A percentile compares a stretch with the other conserved stretches of the same genome.
Conservation (phyloP, 371 early-diverging fungal species). For the Mortierella sp. region DNA sequence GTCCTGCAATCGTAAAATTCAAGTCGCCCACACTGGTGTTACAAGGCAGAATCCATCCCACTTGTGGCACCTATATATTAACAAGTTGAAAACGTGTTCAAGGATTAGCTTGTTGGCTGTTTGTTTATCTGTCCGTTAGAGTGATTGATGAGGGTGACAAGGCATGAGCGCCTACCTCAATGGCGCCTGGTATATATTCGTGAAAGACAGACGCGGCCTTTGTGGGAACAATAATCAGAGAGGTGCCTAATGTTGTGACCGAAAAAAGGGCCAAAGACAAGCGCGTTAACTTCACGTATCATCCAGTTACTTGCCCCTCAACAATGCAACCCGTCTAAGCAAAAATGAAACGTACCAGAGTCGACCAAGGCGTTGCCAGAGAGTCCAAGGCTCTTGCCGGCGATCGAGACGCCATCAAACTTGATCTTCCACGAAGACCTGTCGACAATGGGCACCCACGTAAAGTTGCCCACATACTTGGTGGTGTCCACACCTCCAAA, state of each 20-base stretch:
- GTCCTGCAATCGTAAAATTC: constrained; percentile 45
- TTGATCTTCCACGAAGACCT: constrained; percentile 96
- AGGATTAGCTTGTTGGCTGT: background rate
- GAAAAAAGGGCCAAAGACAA: background rate
- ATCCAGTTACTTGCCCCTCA: no score
- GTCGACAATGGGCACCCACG: constrained; percentile 85
- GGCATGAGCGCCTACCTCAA: constrained; percentile 18
- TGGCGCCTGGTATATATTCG: constrained; percentile 43
- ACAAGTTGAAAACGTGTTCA: no score
- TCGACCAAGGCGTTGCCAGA: constrained; percentile 82
- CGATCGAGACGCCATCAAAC: constrained; percentile 80
- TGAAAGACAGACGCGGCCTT: constrained; percentile 37
- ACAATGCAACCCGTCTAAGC: background rate
- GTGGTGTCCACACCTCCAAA: constrained; percentile 86
- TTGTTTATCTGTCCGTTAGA: background rate
- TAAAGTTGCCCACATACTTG: constrained; percentile 84
- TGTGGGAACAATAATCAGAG: constrained; percentile 43
- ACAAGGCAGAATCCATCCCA: constrained; percentile 55
- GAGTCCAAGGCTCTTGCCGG: constrained; percentile 71
- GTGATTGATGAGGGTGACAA: background rate
- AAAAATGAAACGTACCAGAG: constrained; percentile 66
- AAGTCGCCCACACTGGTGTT: constrained; percentile 51
- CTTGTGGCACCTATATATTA: constrained; percentile 34
- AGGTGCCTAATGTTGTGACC: constrained; percentile 26
- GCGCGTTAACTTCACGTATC: no score